phyloP scores from a whole-genome alignment of 169 alveolate species.

The Cyclospora cayetanensis region DNA sequence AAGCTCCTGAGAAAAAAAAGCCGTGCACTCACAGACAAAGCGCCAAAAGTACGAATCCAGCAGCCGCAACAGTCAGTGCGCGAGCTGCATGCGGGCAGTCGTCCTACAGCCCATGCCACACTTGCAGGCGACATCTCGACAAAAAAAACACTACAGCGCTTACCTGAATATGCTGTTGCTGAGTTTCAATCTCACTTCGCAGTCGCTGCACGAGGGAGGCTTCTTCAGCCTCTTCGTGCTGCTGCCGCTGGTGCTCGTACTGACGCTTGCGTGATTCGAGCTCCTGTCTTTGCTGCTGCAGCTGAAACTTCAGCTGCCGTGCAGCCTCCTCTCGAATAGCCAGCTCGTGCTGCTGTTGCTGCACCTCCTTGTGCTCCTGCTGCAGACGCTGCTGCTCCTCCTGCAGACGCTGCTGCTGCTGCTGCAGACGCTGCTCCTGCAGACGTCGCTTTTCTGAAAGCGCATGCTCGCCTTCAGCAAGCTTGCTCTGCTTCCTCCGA shows the following conservation, averaged over 20 bases:
- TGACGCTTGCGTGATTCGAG: not conserved
- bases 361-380: constrained; percentile 20
- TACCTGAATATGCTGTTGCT: constrained; percentile 48
- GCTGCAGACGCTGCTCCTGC: constrained; percentile 45
- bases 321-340: not conserved
- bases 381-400: constrained; percentile 46
- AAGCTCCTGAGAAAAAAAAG: constrained; percentile 14
- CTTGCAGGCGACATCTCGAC: too few relatives aligned
- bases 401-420: constrained; percentile 24
- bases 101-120: too few relatives aligned
- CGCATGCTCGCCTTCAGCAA: not conserved
- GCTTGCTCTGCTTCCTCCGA: not conserved
- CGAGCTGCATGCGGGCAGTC: too few relatives aligned
- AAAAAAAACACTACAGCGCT: not conserved
- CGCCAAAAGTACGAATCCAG: not conserved
- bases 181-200: not conserved
- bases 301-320: not conserved
- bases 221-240: not conserved
- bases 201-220: not conserved
- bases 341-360: constrained; percentile 20
- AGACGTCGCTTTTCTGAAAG: constrained; percentile 8
- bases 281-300: constrained; percentile 1
- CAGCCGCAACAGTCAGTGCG: not conserved
- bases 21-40: too few relatives aligned
- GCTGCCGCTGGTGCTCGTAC: constrained; percentile 23